Evolutionary conservation across 768 basidiomycete species (phyloP), one percentile per base, ranked within the genome.

Genomic region (Cubamyces sp.): DNA sequence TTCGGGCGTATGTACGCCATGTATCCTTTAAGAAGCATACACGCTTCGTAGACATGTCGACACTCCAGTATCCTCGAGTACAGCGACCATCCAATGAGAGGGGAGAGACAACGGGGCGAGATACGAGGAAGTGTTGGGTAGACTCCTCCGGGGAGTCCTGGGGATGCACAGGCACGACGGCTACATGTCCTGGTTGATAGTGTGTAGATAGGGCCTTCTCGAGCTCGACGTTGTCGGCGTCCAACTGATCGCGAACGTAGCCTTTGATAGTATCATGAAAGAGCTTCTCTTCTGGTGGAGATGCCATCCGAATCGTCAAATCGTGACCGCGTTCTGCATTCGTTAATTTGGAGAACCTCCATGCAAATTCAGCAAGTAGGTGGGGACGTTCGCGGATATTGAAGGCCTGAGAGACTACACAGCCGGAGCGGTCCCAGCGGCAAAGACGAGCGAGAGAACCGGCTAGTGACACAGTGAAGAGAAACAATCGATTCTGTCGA

Each of bases 371-470:
- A 6, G 66, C 56, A 1, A 79, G 62, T 0, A 60, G 16, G n/a
- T 61, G 47, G 12, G 66, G 62, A 3, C 71, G 19, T 7, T 66
- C 11, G 3, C 57, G 48, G 34, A 69, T 70, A 53, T 74, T 61
- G 64, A 78, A 75, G 0, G 53, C 26, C 26, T 59, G 55, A 0
- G 75, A 66, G 5, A 76, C 74, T 14, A 77, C 62, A 1, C 63
- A 67, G 9, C 74, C 78, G 5, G 73, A 59, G 3, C 75, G 70
- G 57, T 78, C 77, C 61, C 69, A 68, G 3, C 71, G 69, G 34
- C 77, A 66, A 34, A 78, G 51, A 3, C 76, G 71, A 19, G 66
- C 73, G 23, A 54, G 54, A 0, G 66, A 64, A 30, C 70, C 68
- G 26, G 50, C 64, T 25, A 78, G 60, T 23, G 64, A 68, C 34